A percentile compares a stretch with the other conserved stretches of the same genome.
These are phyloP conservation scores for Aspergillus candidus DNA, from an alignment of 2,329 filamentous ascomycete species.

Conservation along the genomic window DNA sequence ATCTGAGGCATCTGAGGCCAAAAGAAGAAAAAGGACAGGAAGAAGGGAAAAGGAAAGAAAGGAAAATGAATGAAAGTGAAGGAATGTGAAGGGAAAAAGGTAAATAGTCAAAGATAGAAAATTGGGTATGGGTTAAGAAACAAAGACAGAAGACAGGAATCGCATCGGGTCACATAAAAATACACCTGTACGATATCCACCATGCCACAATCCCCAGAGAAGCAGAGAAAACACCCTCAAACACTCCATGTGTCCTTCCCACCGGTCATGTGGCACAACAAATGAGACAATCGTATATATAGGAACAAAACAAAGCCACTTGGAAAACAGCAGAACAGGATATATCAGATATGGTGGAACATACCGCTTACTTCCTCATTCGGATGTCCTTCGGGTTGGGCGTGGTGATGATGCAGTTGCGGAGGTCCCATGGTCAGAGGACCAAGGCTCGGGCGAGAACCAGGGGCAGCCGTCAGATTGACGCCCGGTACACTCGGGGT, in stretches of 20 bases:
- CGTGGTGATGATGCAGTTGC: constrained; percentile 69
- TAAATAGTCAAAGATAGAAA: constrained; percentile 5
- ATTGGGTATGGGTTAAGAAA: constrained; percentile 4
- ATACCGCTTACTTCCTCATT: constrained; percentile 87
- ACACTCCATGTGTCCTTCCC: too few species aligned
- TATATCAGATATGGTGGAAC: constrained; percentile 83
- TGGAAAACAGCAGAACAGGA: constrained; percentile 10
- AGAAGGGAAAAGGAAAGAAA: neutral
- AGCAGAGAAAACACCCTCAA: too few species aligned
- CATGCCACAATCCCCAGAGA: too few species aligned
- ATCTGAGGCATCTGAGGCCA: constrained; percentile 5
- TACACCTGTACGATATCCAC: neutral
- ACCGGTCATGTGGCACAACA: too few species aligned
- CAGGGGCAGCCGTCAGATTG: constrained; percentile 48
- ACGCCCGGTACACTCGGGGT: constrained; percentile 59
- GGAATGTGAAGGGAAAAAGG: constrained; percentile 1
- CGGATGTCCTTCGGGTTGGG: constrained; percentile 59
- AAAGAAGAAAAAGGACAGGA: constrained; percentile 10
- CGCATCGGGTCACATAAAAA: constrained; percentile 4
- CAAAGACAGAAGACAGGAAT: constrained; percentile 9
- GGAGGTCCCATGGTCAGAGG: constrained; percentile 64
- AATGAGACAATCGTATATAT: constrained; percentile 4
- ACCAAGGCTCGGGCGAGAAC: constrained; percentile 34
- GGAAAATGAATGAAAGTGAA: neutral
- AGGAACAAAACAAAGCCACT: constrained; percentile 9